Evolutionary conservation across 2,329 filamentous ascomycete species (phyloP), one percentile per base, ranked within the genome.

Genomic region (Bipolaris cookei): DNA sequence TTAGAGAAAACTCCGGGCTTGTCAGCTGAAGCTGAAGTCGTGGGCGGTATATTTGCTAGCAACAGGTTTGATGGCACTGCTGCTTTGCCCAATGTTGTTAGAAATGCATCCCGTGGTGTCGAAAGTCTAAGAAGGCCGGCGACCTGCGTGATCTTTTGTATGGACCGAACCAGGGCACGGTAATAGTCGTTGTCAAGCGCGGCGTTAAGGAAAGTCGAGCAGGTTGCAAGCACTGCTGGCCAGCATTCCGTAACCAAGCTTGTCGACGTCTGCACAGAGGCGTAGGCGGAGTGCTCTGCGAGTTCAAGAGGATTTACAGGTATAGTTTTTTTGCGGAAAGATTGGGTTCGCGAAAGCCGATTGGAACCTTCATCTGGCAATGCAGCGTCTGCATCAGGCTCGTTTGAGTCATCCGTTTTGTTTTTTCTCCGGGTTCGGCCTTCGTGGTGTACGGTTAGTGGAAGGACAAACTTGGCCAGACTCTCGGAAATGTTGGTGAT

Each of bases 121-220:
- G 84, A 81, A 8, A 98, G 84, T 61, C 93, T 88, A 7, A 99
- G 79, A 44, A 99, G 81, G 4, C 95, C 96, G 37, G 95, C 92
- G 2, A 98, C 94, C 73, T 99, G 96, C 0, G 95, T 90, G 69
- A 99, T 91, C 63, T 96, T 92, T 69, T 99, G 95, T 66, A 98
- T 96, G 0, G 94, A 91, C 64, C 95, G 86, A 21, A 99, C 94
- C 1, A 99, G 81, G 8, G 89, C 87, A 65, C 97, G 93, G 68
- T 98, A 99, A 67, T 95, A 97, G 51, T 97, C 92, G 1, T 91
- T 90, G 72, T 99, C 95, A 3, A 99, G 81, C 0, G 94, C 88
- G 28, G 95, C 91, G 71, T 96, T 96, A 16, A 99, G 80, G 71
- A 98, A 99, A 0, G 94, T 97, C 0, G 95, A 99, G 68, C 92